phyloP scores from a whole-genome alignment of 2,329 filamentous ascomycete genomes.

The Canariomyces notabilis region DNA sequence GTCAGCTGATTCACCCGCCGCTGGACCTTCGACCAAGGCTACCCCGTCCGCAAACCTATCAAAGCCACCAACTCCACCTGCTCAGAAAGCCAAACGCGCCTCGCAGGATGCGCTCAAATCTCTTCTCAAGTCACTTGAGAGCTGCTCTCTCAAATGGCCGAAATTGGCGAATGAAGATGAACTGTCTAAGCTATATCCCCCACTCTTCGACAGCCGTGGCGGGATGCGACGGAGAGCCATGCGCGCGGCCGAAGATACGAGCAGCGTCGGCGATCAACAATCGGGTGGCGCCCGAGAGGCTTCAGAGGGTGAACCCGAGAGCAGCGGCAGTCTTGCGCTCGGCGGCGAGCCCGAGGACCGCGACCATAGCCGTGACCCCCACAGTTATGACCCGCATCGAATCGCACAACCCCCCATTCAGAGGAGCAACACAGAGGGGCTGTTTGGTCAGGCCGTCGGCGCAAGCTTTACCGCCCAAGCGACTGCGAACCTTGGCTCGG shows the following conservation, averaged over 20 bases:
- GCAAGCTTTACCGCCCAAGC: constrained; percentile 46
- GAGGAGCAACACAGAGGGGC: constrained; percentile 48
- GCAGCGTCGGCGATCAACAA: constrained; percentile 43
- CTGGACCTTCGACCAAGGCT: constrained; percentile 5
- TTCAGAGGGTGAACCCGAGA: constrained; percentile 72
- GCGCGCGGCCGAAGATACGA: constrained; percentile 64
- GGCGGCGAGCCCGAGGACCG: constrained; percentile 89
- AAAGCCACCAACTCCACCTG: background rate
- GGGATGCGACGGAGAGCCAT: constrained; percentile 75
- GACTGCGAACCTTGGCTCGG: constrained; percentile 50
- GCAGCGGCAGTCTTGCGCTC: constrained; percentile 77
- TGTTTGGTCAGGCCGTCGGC: constrained; percentile 50
- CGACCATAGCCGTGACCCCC: constrained; percentile 49
- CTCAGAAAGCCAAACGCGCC: constrained; percentile 9
- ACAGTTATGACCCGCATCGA: constrained; percentile 53
- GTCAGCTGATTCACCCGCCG: constrained; percentile 18
- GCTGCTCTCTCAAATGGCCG: constrained; percentile 32
- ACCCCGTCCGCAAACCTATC: background rate
- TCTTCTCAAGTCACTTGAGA: constrained; percentile 35
- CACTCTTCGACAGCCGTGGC: constrained; percentile 76
- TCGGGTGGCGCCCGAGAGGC: constrained; percentile 40
- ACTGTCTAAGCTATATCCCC: constrained; percentile 45
- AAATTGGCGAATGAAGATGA: constrained; percentile 19
- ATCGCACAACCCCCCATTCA: constrained; percentile 75
- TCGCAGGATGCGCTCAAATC: constrained; percentile 28